Conservation (phyloP, 331 rosid genomes). For the Quercus phellos region DNA sequence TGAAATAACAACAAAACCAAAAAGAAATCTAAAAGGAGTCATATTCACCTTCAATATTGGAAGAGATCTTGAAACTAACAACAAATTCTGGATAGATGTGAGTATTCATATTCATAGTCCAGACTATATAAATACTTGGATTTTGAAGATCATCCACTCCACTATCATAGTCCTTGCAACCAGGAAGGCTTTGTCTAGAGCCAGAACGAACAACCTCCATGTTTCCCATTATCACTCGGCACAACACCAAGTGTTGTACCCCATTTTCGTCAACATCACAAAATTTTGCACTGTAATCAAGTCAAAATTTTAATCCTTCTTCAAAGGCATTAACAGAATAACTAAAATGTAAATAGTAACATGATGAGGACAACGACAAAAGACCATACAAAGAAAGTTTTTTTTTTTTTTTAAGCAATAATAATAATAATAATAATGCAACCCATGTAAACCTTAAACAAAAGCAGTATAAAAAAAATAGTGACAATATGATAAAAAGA, state of each 20-base stretch:
- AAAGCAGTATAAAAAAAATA: not conserved
- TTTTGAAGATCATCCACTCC: constrained; percentile 70
- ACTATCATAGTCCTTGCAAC: constrained; percentile 70
- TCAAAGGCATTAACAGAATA: constrained; percentile 10
- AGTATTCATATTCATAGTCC: constrained; percentile 78
- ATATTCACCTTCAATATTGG: constrained; percentile 49
- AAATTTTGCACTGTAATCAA: constrained; percentile 48
- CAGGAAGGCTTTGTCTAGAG: constrained; percentile 52
- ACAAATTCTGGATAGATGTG: constrained; percentile 79
- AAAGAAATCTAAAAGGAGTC: constrained; percentile 20
- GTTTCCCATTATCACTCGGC: constrained; percentile 84
- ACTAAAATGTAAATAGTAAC: constrained; percentile 1
- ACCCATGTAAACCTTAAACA: not conserved
- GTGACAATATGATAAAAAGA: not conserved
- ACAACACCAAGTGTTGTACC: constrained; percentile 52
- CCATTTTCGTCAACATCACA: constrained; percentile 88
- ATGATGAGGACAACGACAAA: not conserved
- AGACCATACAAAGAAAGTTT: not conserved
- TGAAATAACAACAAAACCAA: constrained; percentile 2
- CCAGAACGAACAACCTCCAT: constrained; percentile 60
- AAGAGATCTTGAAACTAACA: constrained; percentile 64
- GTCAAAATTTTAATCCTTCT: constrained; percentile 27
- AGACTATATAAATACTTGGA: constrained; percentile 54
- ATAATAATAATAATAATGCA: not conserved
- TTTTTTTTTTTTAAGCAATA: not conserved